Base-by-base conservation (phyloP, 768 basidiomycete species). In the Sarcomyxa edulis region DNA sequence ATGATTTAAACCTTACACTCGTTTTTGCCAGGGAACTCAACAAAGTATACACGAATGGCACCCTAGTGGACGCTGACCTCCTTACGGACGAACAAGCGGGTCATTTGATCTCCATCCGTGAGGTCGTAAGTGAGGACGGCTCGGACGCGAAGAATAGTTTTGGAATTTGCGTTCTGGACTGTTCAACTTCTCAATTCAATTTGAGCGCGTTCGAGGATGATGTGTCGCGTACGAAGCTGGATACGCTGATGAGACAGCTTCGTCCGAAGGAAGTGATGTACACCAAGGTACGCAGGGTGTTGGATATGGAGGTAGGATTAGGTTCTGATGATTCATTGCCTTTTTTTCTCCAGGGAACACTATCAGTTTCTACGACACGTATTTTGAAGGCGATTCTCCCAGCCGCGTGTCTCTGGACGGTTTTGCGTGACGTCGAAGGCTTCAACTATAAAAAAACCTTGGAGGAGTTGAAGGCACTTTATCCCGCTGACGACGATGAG, bases 11-110 rank as follows among this genome's bases (percentile, higher is more conserved):
- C n/a, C 10, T 31, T 29, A 12, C 36, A 48, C 19, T 6, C 16
- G n/a, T n/a, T n/a, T 41, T 48, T 21, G 32, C 44, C 53, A 85
- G 85, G 33, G 96, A 94, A 51, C 71, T 99, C 35, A 88, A 88
- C 60, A 95, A 94, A 66, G 91, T 99, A 30, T 88, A 94, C 55
- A 99, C 96, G 0, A 90, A 90, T 36, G 96, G 96, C 2, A 99
- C 96, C 0, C 80, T 98, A 18, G 84, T 97, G 32, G 96, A 99
- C 49, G 81, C 81, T 8, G 80, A 84, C 32, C 80, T 95, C 40
- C 70, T 98, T 22, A 84, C 76, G 1, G 90, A 96, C 42, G 96
- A 98, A 45, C 86, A 97, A 60, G 89, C 92, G 0, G 91, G 89
- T 4, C 96, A 99, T 54, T 98, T 95, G 54, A 77, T 98, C 19